Base-by-base conservation (phyloP, 192 early-diverging fungal genomes). In the Umbelopsis vinacea region DNA sequence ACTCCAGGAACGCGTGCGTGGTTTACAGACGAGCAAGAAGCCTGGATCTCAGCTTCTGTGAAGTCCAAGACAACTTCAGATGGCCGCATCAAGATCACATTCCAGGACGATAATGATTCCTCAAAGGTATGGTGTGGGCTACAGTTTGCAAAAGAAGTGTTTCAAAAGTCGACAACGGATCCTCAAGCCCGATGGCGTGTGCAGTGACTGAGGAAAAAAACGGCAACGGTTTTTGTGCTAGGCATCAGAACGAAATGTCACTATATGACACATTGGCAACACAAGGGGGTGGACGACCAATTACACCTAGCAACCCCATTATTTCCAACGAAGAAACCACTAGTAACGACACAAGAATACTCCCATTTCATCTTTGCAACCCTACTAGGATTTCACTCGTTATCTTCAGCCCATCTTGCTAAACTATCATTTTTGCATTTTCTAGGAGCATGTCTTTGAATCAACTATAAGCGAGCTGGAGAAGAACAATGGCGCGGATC, bases 1-100 rank as follows among this genome's bases (percentile, higher is more conserved):
- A 83, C 85, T 63, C 87, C 89, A 68, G 92, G 91, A 40, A 89
- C 89, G 69, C 82, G 84, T 71, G 95, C 95, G 46, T 98, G 95
- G 95, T 94, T 97, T 76, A 85, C 87, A 67, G 93, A 98, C 73
- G 88, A 89, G 2, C 84, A 89, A 43, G 92, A 95, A 66, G 95
- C 91, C 29, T 98, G 94, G 93, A 83, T 93, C 67, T 88, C 91
- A 70, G 95, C 87, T 15, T 74, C 85, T 15, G 74, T 94, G 38
- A 68, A 70, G 19, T 69, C 83, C 22, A 92, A 86, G 67, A 82
- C 82, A 26, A 74, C 90, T 24, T 77, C 75, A 15, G 89, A 84
- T 24, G 84, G 86, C 24, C 81, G 85, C 19, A 84, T 92, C 14
- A 86, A 83, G 63, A 72, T 94, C 66, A 81, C 76, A 21, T 93